Percentiles rank a stretch among this genome's conserved stretches.
These are phyloP conservation scores for Microbotryomycetes sp. DNA, from an alignment of 1,284 basidiomycete species.

Conservation along the genomic window DNA sequence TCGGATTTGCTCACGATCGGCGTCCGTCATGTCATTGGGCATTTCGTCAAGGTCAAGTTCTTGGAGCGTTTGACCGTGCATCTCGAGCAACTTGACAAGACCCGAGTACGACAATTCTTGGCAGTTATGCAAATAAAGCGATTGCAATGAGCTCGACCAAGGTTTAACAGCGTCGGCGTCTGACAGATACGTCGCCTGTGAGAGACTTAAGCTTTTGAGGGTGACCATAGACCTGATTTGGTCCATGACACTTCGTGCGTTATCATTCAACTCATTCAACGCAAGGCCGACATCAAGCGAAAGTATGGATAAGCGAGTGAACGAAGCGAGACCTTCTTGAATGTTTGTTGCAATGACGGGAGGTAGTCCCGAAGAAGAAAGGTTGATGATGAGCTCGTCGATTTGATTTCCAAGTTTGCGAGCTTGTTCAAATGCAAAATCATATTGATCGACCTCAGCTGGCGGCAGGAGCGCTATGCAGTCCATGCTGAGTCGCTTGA, in stretches of 20 bases:
- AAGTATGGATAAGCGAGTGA: not conserved
- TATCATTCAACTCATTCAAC: not conserved
- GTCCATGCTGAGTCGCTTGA: too few relatives aligned
- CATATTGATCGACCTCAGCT: too few relatives aligned
- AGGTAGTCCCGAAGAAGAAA: too few relatives aligned
- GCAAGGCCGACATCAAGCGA: not conserved
- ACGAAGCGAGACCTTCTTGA: not conserved
- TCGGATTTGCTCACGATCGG: constrained; percentile 1
- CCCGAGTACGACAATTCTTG: constrained; percentile 19
- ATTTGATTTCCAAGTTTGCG: too few relatives aligned
- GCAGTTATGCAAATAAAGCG: constrained; percentile 16
- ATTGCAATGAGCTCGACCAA: constrained; percentile 3
- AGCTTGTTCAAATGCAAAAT: too few relatives aligned
- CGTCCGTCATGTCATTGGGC: constrained; percentile 13
- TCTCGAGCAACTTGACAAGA: constrained; percentile 16
- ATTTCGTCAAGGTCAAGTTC: constrained; percentile 20
- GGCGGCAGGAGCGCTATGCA: too few relatives aligned
- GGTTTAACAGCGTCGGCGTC: not conserved
- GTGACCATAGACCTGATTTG: too few relatives aligned
- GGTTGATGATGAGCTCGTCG: too few relatives aligned
- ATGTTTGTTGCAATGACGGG: not conserved
- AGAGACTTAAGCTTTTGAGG: too few relatives aligned
- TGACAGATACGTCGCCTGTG: not conserved
- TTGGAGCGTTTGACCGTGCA: constrained; percentile 12
- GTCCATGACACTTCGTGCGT: too few relatives aligned